These are phyloP conservation scores for Harrya chromipes DNA, from an alignment of 768 basidiomycete species.

Conservation along the genomic window DNA sequence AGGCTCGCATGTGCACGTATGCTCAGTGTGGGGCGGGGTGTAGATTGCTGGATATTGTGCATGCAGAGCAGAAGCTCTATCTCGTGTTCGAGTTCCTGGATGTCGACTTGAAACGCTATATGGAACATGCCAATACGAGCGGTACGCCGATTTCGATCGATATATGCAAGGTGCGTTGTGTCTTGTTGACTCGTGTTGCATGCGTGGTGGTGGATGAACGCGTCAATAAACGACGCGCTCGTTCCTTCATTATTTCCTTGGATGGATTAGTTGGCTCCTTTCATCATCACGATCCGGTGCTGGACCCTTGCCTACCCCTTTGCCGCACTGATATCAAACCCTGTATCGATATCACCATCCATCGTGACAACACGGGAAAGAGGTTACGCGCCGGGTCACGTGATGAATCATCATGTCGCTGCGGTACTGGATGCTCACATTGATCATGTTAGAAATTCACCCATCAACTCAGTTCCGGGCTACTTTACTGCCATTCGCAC, in stretches of 20 bases:
- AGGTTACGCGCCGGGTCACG: constrained; percentile 30
- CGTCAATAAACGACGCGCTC: constrained; percentile 13
- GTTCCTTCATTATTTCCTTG: constrained; percentile 8
- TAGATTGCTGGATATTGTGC: constrained; percentile 94
- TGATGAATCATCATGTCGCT: constrained; percentile 8
- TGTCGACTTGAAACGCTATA: constrained; percentile 94
- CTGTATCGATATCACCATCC: constrained; percentile 19
- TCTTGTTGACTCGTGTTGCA: background rate
- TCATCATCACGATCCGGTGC: constrained; percentile 1
- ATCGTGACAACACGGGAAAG: constrained; percentile 17
- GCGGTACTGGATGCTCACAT: constrained; percentile 9
- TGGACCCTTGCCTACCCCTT: background rate
- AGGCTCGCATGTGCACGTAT: background rate
- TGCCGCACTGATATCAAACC: constrained; percentile 3
- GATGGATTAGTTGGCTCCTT: background rate
- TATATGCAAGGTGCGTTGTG: constrained; percentile 71
- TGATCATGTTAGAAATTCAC: constrained; percentile 81
- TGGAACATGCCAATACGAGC: constrained; percentile 78
- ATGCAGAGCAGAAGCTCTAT: constrained; percentile 95
- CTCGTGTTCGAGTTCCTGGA: constrained; percentile 98
- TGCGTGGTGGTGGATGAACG: constrained; percentile 19
- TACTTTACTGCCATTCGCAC: constrained; percentile 93
- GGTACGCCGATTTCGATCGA: constrained; percentile 69
- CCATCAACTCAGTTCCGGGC: constrained; percentile 85
- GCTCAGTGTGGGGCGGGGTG: constrained; percentile 7